These are phyloP conservation scores for Triangularia verruculosa DNA, from an alignment of 2,329 filamentous ascomycete species.

Conservation along the genomic window DNA sequence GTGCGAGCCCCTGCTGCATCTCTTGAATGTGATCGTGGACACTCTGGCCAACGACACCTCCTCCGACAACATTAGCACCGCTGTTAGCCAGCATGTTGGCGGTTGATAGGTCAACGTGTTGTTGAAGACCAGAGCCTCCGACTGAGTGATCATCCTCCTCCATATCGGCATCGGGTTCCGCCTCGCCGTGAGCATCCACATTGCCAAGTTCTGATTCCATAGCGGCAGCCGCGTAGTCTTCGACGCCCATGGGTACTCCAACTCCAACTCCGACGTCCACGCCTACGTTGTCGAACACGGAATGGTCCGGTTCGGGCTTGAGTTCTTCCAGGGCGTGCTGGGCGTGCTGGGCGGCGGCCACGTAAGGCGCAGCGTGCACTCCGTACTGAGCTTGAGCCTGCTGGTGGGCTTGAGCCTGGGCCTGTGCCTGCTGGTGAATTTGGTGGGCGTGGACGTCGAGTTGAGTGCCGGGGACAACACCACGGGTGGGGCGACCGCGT, in stretches of 20 bases:
- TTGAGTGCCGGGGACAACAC: neutral
- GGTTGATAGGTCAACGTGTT: conserved; percentile 32
- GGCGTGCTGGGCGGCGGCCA: conserved; percentile 16
- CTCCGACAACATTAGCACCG: conserved; percentile 21
- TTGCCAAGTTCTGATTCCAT: conserved; percentile 27
- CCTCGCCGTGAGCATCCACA: conserved; percentile 25
- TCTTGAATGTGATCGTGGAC: conserved; percentile 31
- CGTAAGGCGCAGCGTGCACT: conserved; percentile 16
- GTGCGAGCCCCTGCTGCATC: conserved; percentile 25
- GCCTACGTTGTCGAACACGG: conserved; percentile 22
- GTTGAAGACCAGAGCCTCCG: conserved; percentile 16
- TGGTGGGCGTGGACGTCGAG: conserved; percentile 11
- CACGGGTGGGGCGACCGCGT: conserved; percentile 31
- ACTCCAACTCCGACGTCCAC: conserved; percentile 9
- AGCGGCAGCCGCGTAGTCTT: conserved; percentile 33
- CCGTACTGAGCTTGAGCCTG: conserved; percentile 16
- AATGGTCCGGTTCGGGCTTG: conserved; percentile 26
- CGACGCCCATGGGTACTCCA: conserved; percentile 19
- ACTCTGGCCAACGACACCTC: conserved; percentile 13
- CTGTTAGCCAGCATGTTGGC: conserved; percentile 35
- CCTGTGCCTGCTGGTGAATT: conserved; percentile 20
- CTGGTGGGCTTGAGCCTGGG: conserved; percentile 19
- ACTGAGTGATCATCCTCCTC: conserved; percentile 24
- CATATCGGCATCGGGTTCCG: conserved; percentile 28
- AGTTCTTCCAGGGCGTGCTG: conserved; percentile 27